Evolutionary conservation across 2,329 filamentous ascomycete species (phyloP).

Genomic region (Amylocarpus encephaloides): DNA sequence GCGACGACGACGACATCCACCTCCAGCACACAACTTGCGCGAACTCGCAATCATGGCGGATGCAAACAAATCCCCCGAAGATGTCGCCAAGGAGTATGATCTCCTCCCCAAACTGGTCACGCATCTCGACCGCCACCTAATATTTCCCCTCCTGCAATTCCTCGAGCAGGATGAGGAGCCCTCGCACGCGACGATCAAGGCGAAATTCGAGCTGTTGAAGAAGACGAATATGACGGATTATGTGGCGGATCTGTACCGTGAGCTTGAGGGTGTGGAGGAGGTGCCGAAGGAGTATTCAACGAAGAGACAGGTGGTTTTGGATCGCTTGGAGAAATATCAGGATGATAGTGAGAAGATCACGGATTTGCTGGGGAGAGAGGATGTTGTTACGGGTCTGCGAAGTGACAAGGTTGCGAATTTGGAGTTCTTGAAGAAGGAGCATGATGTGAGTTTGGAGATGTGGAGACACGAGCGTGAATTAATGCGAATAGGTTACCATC

Average conservation of each 20-base stretch:
- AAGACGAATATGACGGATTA: conserved; percentile 99
- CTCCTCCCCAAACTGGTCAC: conserved; percentile 82
- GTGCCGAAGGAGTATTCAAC: conserved; percentile 79
- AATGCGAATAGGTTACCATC: conserved; percentile 59
- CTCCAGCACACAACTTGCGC: conserved; percentile 9
- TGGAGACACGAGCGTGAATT: conserved; percentile 7
- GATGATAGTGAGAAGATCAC: conserved; percentile 85
- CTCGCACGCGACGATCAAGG: conserved; percentile 66
- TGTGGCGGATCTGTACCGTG: conserved; percentile 83
- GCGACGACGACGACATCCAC: conserved; percentile 6
- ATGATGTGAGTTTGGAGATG: conserved; percentile 57
- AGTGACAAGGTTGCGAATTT: conserved; percentile 99
- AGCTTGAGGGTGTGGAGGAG: conserved; percentile 74
- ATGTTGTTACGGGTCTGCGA: conserved; percentile 82
- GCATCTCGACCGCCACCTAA: conserved; percentile 89
- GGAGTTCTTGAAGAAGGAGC: conserved; percentile 94
- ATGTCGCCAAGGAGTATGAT: conserved; percentile 42
- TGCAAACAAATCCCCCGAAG: conserved; percentile 41
- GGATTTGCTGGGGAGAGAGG: conserved; percentile 78
- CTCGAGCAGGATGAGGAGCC: conserved; percentile 74
- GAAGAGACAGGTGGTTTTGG: conserved; percentile 83
- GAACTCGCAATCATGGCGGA: conserved; percentile 43
- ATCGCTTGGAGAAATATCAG: conserved; percentile 75
- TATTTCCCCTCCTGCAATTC: conserved; percentile 95
- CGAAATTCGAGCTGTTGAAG: conserved; percentile 91